phyloP scores from a whole-genome alignment of 805 yeast species.

The Saccharomycopsis sp. region DNA sequence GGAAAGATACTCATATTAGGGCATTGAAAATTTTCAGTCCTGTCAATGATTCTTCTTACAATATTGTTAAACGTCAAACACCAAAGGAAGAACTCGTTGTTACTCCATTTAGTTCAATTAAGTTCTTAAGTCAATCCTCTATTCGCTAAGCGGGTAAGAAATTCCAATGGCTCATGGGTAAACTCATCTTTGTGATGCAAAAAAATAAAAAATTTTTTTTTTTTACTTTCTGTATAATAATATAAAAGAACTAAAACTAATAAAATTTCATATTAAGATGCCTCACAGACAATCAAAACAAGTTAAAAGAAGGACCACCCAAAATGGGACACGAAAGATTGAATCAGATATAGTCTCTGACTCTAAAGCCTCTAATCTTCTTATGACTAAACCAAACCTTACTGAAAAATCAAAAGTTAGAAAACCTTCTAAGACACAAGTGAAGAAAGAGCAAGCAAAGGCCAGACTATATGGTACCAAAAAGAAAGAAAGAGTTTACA shows the following conservation, averaged over 20 bases:
- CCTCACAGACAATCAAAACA: constrained; percentile 51
- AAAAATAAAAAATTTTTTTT: neutral
- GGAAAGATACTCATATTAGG: constrained; percentile 88
- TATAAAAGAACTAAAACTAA: too few relatives aligned
- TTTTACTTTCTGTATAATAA: neutral
- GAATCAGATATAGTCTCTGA: constrained; percentile 61
- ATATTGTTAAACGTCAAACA: too few relatives aligned
- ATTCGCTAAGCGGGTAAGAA: neutral
- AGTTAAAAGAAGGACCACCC: constrained; percentile 43
- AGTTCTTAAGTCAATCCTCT: constrained; percentile 13
- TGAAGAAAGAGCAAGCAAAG: constrained; percentile 57
- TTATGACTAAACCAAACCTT: constrained; percentile 43
- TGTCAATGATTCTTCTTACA: neutral
- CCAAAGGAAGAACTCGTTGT: neutral
- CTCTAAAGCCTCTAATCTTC: constrained; percentile 55
- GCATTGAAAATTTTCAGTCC: constrained; percentile 44
- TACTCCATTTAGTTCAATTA: constrained; percentile 11
- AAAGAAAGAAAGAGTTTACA: constrained; percentile 20
- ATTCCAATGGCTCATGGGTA: too few relatives aligned
- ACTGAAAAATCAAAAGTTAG: constrained; percentile 47
- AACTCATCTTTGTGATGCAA: neutral
- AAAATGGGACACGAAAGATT: constrained; percentile 44
- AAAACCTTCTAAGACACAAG: constrained; percentile 38
- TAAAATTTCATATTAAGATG: constrained; percentile 25
- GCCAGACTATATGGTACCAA: constrained; percentile 61